Evolutionary conservation across 2,329 filamentous ascomycete species (phyloP).

Genomic region (Neurospora sp.): DNA sequence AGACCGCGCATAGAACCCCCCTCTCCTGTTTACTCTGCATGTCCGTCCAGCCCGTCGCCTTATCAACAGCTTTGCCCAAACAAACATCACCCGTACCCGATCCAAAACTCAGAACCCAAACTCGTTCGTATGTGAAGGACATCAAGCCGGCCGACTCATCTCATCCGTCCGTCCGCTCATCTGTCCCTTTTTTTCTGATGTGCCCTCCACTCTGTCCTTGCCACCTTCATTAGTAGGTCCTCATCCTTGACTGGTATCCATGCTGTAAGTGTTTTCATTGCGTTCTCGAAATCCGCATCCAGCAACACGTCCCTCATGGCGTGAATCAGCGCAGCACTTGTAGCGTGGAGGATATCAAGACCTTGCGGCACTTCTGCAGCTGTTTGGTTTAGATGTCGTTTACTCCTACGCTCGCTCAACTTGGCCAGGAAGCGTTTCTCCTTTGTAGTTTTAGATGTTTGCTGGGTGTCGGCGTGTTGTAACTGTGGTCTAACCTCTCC

Average conservation of each 20-base stretch:
- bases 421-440: background rate
- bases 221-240: conserved; percentile 81
- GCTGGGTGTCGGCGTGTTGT: background rate
- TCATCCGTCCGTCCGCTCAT: background rate
- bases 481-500: conserved; percentile 2
- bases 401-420: background rate
- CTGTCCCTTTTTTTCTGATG: conserved; percentile 36
- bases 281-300: conserved; percentile 92
- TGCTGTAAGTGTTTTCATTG: conserved; percentile 92
- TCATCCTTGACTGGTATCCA: conserved; percentile 93
- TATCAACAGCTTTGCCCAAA: background rate
- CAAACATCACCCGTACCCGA: background rate
- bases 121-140: background rate
- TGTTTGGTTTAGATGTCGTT: background rate
- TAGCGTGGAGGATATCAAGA: conserved; percentile 81
- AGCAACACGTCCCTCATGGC: conserved; percentile 80
- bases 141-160: background rate
- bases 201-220: conserved; percentile 75
- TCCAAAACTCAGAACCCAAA: background rate
- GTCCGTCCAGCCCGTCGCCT: background rate
- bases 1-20: background rate
- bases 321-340: conserved; percentile 81
- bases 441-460: background rate
- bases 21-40: background rate
- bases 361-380: conserved; percentile 30